Conservation (phyloP, 352 stramenopile genomes). For the Phytophthora sp. region DNA sequence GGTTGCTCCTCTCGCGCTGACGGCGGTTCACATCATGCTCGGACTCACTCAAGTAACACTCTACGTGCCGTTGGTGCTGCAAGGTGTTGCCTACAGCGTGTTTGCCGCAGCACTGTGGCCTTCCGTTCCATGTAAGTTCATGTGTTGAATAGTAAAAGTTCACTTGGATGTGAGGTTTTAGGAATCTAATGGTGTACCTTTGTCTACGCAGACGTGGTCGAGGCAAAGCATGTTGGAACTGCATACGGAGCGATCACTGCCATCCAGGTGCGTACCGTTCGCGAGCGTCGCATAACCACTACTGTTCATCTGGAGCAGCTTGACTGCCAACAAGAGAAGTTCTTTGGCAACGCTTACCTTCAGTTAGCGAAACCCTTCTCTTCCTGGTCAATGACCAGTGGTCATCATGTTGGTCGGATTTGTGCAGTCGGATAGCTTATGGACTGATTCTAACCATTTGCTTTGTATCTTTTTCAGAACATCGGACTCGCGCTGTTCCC, state of each 20-base stretch:
- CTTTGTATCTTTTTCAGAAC: constrained; percentile 54
- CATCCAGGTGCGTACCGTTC: constrained; percentile 75
- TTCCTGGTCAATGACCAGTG: background rate
- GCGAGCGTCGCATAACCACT: background rate
- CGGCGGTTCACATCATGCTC: constrained; percentile 87
- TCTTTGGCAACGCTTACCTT: no score
- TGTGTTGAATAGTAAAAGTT: background rate
- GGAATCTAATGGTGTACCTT: constrained; percentile 5
- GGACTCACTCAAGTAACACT: constrained; percentile 75
- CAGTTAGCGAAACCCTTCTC: background rate
- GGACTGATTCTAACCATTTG: constrained; percentile 16
- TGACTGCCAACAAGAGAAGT: no score
- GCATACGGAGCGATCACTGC: constrained; percentile 94
- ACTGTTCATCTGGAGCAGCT: no score
- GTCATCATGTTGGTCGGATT: background rate
- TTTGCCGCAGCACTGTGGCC: constrained; percentile 94
- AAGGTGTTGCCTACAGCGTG: constrained; percentile 93
- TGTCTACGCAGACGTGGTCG: constrained; percentile 73
- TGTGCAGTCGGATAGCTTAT: background rate
- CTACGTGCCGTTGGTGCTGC: constrained; percentile 87
- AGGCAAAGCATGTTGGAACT: constrained; percentile 87
- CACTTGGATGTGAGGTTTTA: background rate
- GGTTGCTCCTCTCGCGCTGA: constrained; percentile 76
- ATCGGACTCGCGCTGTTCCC: constrained; percentile 84
- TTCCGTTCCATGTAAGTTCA: constrained; percentile 73